Percentiles rank a stretch among this genome's conserved stretches.
Conservation (phyloP, 225 moss, liverwort and hornwort genomes). For the Pleurozium schreberi region DNA sequence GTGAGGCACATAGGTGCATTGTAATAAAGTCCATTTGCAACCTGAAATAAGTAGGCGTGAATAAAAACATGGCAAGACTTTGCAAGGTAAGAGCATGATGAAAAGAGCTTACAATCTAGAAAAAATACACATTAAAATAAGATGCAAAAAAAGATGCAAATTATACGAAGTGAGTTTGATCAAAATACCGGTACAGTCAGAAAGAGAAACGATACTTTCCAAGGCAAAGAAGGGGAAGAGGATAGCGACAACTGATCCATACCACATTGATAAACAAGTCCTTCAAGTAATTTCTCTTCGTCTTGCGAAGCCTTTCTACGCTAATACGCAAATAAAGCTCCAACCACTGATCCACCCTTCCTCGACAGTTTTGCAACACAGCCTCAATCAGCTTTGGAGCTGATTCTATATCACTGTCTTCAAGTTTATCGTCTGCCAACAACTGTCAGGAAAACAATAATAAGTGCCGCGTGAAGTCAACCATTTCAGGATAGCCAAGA, state of each 20-base stretch:
- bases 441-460: slow-evolving; percentile 31
- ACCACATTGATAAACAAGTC: slow-evolving; percentile 92
- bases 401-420: slow-evolving; percentile 87
- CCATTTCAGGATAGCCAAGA: neutral
- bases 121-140: neutral
- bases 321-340: slow-evolving; percentile 70
- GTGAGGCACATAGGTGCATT: slow-evolving; percentile 76
- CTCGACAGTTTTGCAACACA: slow-evolving; percentile 93
- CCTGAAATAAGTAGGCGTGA: slow-evolving; percentile 17
- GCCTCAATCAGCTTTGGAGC: slow-evolving; percentile 97
- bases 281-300: slow-evolving; percentile 74
- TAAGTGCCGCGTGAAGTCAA: neutral
- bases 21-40: slow-evolving; percentile 91
- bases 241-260: neutral
- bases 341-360: slow-evolving; percentile 84
- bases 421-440: slow-evolving; percentile 85
- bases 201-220: neutral
- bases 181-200: neutral
- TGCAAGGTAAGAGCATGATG: neutral
- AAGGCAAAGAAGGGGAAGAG: neutral
- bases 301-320: slow-evolving; percentile 65
- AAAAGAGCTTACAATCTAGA: neutral
- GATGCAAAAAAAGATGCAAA: neutral
- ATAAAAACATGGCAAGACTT: neutral
- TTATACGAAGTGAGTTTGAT: neutral